Base-by-base conservation (phyloP, 352 stramenopile genomes). In the Pythium coloratum region DNA sequence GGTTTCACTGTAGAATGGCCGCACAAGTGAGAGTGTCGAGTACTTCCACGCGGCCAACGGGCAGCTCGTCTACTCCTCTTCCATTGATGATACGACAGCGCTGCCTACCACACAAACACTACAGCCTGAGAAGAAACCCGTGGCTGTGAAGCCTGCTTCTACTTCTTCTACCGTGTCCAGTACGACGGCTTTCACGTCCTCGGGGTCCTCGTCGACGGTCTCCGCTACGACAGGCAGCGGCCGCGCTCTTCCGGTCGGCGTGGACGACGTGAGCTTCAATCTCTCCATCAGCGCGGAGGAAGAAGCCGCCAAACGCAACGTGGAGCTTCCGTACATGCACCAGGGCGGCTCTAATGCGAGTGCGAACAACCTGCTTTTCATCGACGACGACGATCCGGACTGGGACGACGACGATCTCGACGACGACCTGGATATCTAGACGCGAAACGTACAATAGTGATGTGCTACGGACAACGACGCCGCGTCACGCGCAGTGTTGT, bases 351-450 rank as follows among this genome's bases (percentile, higher is more conserved):
- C 50, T 18, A 40, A 5, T 2, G 26, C 28, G 2, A 62, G 18
- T 14, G 24, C 49, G 18, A 79, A 71, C 44, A 73, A 73, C 10
- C 53, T 91, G 40, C 84, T 94, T 40, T 91, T 89, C 62, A 94
- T 94, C 59, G 85, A 94, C 34, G 78, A 91, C 47, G 85, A 92
- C 55, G 85, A 92, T 61, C 85, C 82, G 14, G 85, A 94, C 72
- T 94, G 70, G 63, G 76, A 83, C 61, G 76, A 83, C 67, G 76
- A 83, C 55, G 76, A 83, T 36, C 55, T 83, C 18, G 76, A 83
- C 63, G 76, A 83, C 57, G 76, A 83, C 34, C 58, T 83, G 18
- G 76, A 81, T 61, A 77, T 83, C 32, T 83, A 72, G 58, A 40
- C 28, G 28, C 28, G 3, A 4, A 24, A 14, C 50, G n/a, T 54